Conservation (phyloP, 495 filamentous ascomycete species). For the Hyaloscypha finlandica region DNA sequence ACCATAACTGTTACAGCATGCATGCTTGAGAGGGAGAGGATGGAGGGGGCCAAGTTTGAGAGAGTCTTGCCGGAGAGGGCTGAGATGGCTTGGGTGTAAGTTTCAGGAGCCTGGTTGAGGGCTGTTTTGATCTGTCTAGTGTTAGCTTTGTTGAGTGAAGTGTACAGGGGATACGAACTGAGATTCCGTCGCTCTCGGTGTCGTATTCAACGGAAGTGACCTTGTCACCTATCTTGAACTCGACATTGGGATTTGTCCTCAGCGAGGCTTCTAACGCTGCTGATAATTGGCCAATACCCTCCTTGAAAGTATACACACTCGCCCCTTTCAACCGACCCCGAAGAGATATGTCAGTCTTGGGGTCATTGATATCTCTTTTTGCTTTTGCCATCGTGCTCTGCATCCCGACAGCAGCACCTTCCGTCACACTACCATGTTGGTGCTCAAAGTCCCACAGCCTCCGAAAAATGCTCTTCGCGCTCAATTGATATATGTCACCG, state of each 20-base stretch:
- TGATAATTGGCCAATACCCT: constrained; percentile 54
- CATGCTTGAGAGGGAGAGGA: constrained; percentile 54
- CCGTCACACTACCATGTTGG: constrained; percentile 31
- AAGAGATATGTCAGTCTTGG: not conserved
- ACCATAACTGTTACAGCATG: constrained; percentile 82
- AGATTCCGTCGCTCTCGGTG: constrained; percentile 19
- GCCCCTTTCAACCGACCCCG: constrained; percentile 9
- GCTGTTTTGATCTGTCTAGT: constrained; percentile 36
- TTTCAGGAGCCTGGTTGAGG: constrained; percentile 15
- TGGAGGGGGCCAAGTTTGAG: constrained; percentile 42
- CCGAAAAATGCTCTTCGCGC: constrained; percentile 63
- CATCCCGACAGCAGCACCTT: not conserved
- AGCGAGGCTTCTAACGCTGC: constrained; percentile 45
- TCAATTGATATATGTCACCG: constrained; percentile 84
- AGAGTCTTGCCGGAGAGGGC: constrained; percentile 61
- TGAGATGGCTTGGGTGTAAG: constrained; percentile 68
- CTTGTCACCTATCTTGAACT: constrained; percentile 42
- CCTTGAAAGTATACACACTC: constrained; percentile 60
- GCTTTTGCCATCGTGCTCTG: not conserved
- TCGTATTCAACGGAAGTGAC: constrained; percentile 35
- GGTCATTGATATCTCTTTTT: not conserved
- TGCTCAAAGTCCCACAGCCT: constrained; percentile 53
- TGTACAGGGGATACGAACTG: not conserved
- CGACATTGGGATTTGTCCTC: constrained; percentile 43
- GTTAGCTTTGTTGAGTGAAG: constrained; percentile 10